Evolutionary conservation across 1,284 basidiomycete genomes (phyloP), one percentile per base, ranked within the genome.

Genomic region (Peniophora sp.): DNA sequence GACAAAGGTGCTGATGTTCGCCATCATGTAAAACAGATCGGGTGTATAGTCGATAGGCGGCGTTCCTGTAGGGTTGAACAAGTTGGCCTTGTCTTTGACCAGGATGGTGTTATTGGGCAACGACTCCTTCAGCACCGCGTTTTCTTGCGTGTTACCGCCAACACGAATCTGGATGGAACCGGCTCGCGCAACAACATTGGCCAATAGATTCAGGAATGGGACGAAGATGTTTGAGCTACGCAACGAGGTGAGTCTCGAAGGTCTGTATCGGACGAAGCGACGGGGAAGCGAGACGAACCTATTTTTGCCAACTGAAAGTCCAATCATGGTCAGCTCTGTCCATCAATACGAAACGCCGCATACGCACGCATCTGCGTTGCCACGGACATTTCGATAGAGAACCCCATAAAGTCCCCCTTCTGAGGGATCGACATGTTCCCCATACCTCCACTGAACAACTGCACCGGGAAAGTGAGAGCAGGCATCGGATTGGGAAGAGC

Each of bases 81-180:
- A n/a, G 17, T 52, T 51, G 12, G 27, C 46, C 9, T 45, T 45
- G 44, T 58, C 56, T 46, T 62, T 63, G 38, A 52, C 52, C 23
- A 58, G 39, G 32, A 52, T 54, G 1, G 49, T 36, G 25, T 55
- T 55, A 35, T 63, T 55, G 2, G 58, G 55, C 3, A 67, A 56
- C 45, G 52, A 58, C 16, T 41, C 45, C 11, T 65, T 61, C 49
- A 67, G 50, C 1, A 55, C 54, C 10, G 81, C 80, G 22, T 69
- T 74, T 54, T 89, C 85, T 59, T 89, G 85, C 1, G 83, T 83
- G 64, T 90, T 90, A 50, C 88, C 89, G 34, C 88, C 89, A 2
- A 90, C 74, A 43, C 88, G 82, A 16, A 90, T 66, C 41, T 69
- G 64, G 3, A 85, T 72, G 3, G 71, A 61, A 1, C 87, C 87